Conservation (phyloP, 768 basidiomycete species). For the Dentipellis sp. region DNA sequence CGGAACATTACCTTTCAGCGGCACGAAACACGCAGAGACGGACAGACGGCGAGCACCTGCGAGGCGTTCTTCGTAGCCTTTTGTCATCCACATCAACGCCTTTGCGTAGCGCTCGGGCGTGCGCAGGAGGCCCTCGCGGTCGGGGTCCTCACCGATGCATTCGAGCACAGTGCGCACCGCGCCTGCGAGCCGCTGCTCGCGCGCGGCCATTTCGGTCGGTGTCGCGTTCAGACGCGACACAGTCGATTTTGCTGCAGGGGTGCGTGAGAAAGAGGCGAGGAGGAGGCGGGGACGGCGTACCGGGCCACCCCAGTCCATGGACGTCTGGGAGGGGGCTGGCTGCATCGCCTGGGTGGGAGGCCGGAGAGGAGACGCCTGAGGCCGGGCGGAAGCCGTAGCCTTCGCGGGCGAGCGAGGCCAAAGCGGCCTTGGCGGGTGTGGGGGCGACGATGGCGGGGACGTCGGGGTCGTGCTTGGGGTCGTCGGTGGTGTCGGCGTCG, state of each 20-base stretch:
- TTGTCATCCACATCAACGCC: slow-evolving; percentile 98
- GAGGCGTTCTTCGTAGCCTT: slow-evolving; percentile 93
- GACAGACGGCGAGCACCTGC: slow-evolving; percentile 42
- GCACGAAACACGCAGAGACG: slow-evolving; percentile 4
- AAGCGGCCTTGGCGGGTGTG: not conserved
- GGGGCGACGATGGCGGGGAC: not conserved
- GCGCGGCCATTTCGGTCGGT: slow-evolving; percentile 55
- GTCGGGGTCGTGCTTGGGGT: not conserved
- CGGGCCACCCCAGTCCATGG: slow-evolving; percentile 91
- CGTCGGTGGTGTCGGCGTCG: not conserved
- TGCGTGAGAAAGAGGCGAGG: not conserved
- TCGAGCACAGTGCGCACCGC: slow-evolving; percentile 92
- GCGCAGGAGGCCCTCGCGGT: slow-evolving; percentile 82
- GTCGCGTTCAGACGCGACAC: slow-evolving; percentile 77
- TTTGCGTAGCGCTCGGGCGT: slow-evolving; percentile 97
- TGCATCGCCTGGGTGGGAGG: slow-evolving; percentile 23
- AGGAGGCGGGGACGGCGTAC: slow-evolving; percentile 29
- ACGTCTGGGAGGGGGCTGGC: slow-evolving; percentile 34
- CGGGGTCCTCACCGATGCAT: slow-evolving; percentile 97
- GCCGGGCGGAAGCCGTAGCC: slow-evolving; percentile 75
- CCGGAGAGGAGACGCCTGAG: slow-evolving; percentile 62
- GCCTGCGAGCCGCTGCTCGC: slow-evolving; percentile 67
- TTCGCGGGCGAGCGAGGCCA: slow-evolving; percentile 34
- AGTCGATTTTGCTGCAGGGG: slow-evolving; percentile 74
- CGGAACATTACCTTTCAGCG: slow-evolving; percentile 1